Base-by-base conservation (phyloP, 441 rosid species). In the Biscutella auriculata region DNA sequence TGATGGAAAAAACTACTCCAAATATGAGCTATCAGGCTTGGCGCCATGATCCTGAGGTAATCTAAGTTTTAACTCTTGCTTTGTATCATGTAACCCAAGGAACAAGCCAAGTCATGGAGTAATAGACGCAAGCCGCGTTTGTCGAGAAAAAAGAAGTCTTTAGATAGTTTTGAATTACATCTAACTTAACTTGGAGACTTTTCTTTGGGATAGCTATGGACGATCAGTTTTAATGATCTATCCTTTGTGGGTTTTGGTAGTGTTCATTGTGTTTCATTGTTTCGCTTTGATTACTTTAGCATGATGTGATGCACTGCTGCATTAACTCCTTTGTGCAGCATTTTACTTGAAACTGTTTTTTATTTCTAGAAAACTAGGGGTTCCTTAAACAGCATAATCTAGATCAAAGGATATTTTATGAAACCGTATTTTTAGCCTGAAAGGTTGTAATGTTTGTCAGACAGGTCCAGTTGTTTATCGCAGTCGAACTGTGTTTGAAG, bases 31-130 rank as follows among this genome's bases (percentile, higher is more conserved):
- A 87, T 58, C 88, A 83, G 62, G 96, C 95, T 64, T 93, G 96
- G 96, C 95, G 87, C 19, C 81, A 79, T 57, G 97, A 93, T 52
- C 93, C 97, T 46, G 85, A 76, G 91, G 96, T 92, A 79, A 42
- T 13, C 37, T 45, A 32, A 4, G 6, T 33, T 60, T 54, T 0
- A 2, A 5, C 9, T 58, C 46, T 69, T 46, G 23, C 14, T 30
- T 43, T 44, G 6, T 51, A 23, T 32, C 14, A 62, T 52, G 19
- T 13, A 41, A 2, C 27, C 34, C 2, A 34, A 13, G 28, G 57
- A 40, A 56, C 15, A 12, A 23, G 52, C 5, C 3, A 43, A 55
- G 44, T 23, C 11, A 23, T 21, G 30, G n/a, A 33, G 41, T 52
- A 21, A 28, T 52, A 21, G 43, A 50, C 6, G 10, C 0, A n/a